phyloP scores from a whole-genome alignment of 257 asterid genomes.

The Apocynum venetum region DNA sequence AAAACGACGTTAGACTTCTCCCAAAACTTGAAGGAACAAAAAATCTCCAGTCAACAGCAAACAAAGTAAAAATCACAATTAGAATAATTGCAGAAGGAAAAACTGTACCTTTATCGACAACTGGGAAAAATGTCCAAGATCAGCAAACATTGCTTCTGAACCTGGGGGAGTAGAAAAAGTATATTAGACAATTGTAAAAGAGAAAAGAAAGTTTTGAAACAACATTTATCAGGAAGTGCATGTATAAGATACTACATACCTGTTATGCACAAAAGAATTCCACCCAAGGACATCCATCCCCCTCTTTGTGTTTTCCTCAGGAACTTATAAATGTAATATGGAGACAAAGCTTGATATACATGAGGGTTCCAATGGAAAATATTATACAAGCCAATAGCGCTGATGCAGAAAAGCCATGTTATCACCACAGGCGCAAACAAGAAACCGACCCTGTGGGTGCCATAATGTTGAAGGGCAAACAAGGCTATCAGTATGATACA shows the following conservation, averaged over 20 bases:
- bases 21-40: neutral
- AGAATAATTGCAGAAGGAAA: neutral
- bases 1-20: neutral
- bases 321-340: constrained; percentile 82
- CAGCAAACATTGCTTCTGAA: constrained; percentile 99
- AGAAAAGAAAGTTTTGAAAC: neutral
- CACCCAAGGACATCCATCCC: constrained; percentile 98
- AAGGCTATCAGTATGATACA: constrained; percentile 80
- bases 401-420: constrained; percentile 85
- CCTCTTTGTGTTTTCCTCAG: constrained; percentile 71
- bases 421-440: constrained; percentile 95
- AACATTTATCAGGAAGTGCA: neutral
- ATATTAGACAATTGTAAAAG: constrained; percentile 11
- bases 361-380: constrained; percentile 76
- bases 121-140: constrained; percentile 94
- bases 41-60: neutral
- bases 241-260: constrained; percentile 30
- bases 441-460: constrained; percentile 97
- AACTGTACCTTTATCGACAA: constrained; percentile 65
- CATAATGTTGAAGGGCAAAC: constrained; percentile 96
- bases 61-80: neutral
- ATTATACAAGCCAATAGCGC: constrained; percentile 73
- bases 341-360: constrained; percentile 80
- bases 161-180: constrained; percentile 42
- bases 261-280: constrained; percentile 84